A percentile compares a stretch with the other conserved stretches of the same genome.
These are phyloP conservation scores for Diaporthe capsici DNA, from an alignment of 2,329 filamentous ascomycete genomes.

Conservation along the genomic window DNA sequence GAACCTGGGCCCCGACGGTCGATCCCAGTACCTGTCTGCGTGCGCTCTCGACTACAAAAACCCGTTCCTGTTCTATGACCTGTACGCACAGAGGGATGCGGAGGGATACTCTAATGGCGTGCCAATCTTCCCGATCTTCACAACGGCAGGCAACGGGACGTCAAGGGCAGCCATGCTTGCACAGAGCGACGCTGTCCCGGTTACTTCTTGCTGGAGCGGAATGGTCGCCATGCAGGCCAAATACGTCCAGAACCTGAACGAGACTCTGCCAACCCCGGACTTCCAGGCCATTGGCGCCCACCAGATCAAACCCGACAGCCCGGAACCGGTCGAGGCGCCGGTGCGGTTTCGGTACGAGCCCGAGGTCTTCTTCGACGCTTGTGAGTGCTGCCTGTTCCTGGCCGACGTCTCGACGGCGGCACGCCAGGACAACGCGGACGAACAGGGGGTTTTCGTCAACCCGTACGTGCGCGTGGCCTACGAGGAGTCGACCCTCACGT, in stretches of 20 bases:
- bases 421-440: slow-evolving; percentile 53
- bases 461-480: slow-evolving; percentile 82
- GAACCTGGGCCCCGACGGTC: slow-evolving; percentile 65
- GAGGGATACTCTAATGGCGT: slow-evolving; percentile 75
- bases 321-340: slow-evolving; percentile 53
- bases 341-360: slow-evolving; percentile 70
- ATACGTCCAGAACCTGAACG: slow-evolving; percentile 65
- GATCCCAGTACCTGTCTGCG: slow-evolving; percentile 73
- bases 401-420: slow-evolving; percentile 60
- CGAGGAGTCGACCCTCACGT: slow-evolving; percentile 66
- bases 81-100: slow-evolving; percentile 78
- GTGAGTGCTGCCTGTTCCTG: slow-evolving; percentile 74
- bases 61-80: slow-evolving; percentile 79
- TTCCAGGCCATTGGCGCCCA: slow-evolving; percentile 53
- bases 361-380: slow-evolving; percentile 74
- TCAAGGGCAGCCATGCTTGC: slow-evolving; percentile 74
- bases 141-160: slow-evolving; percentile 63
- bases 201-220: slow-evolving; percentile 79
- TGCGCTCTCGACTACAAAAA: slow-evolving; percentile 80
- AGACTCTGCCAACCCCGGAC: slow-evolving; percentile 49
- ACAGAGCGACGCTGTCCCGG: slow-evolving; percentile 75
- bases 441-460: slow-evolving; percentile 79
- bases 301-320: slow-evolving; percentile 53
- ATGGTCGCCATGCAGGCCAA: slow-evolving; percentile 77
- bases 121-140: slow-evolving; percentile 78